phyloP scores from a whole-genome alignment of 2,329 filamentous ascomycete genomes.

The Aspergillus brunneoviolaceus region DNA sequence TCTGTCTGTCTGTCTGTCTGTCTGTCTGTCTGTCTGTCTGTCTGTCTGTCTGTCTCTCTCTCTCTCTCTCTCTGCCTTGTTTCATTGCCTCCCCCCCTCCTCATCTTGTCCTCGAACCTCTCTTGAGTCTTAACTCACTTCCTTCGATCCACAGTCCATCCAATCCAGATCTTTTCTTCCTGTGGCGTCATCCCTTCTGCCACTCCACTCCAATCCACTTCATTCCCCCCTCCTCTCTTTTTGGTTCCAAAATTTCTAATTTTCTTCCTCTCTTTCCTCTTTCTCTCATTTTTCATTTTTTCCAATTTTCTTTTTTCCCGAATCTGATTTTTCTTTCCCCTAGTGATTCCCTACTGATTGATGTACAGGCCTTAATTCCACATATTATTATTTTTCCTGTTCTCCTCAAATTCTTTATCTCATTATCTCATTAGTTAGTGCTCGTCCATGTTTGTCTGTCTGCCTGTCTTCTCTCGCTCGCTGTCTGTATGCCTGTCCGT shows the following conservation, averaged over 20 bases:
- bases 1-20: neutral
- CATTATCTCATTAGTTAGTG: neutral
- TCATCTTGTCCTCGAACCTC: neutral
- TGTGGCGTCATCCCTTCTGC: conserved; percentile 2
- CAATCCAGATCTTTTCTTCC: neutral
- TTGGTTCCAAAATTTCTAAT: neutral
- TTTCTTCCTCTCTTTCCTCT: conserved; percentile 3
- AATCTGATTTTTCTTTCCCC: neutral
- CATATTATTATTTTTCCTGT: conserved; percentile 2
- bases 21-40: neutral
- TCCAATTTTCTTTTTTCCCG: neutral
- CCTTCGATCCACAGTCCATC: neutral
- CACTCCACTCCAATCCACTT: neutral
- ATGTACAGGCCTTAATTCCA: conserved; percentile 7
- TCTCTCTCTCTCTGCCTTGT: neutral
- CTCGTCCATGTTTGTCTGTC: no score
- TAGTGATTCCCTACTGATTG: neutral
- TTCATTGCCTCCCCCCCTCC: neutral
- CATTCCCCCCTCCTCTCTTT: neutral
- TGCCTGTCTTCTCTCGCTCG: neutral
- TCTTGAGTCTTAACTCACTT: no score
- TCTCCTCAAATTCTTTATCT: neutral
- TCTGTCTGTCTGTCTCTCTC: neutral
- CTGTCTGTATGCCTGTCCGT: neutral
- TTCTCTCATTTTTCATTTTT: conserved; percentile 1